Evolutionary conservation across 2,329 filamentous ascomycete species (phyloP).

Genomic region (Trichoderma guizhouense): DNA sequence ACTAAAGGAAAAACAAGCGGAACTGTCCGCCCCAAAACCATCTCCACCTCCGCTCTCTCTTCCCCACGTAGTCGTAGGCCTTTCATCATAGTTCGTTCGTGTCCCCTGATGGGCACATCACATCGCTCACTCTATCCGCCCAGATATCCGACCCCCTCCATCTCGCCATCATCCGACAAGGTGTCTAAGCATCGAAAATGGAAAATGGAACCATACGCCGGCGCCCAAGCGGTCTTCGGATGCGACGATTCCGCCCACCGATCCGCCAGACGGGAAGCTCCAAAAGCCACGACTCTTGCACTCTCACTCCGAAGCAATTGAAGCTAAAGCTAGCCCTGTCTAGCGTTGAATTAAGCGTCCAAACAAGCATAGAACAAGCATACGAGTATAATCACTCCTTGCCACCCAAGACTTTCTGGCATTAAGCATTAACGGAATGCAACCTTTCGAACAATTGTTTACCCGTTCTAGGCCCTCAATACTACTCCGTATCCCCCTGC

Average conservation of each 20-base stretch:
- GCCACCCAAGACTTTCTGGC: background rate
- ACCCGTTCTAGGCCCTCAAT: background rate
- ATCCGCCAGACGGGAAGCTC: background rate
- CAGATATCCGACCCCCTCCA: background rate
- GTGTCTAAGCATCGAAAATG: background rate
- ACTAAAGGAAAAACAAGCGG: background rate
- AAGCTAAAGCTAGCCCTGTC: background rate
- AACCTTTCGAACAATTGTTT: background rate
- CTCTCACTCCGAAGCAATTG: background rate
- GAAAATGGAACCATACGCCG: background rate
- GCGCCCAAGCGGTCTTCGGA: background rate
- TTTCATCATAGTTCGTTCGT: background rate
- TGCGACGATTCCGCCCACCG: background rate
- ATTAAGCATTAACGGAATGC: background rate
- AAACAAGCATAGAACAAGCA: constrained; percentile 13
- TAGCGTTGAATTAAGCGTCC: constrained; percentile 9
- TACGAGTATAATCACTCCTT: background rate
- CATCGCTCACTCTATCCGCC: background rate
- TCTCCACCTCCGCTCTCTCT: background rate
- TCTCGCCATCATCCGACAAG: background rate
- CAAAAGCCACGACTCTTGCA: background rate
- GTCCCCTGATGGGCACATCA: background rate
- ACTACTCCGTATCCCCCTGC: background rate
- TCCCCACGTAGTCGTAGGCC: background rate
- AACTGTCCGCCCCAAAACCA: background rate